A percentile compares a stretch with the other conserved stretches of the same genome.
These are phyloP conservation scores for Phytomonas sp. DNA, from an alignment of 208 protist genomes.

Conservation along the genomic window DNA sequence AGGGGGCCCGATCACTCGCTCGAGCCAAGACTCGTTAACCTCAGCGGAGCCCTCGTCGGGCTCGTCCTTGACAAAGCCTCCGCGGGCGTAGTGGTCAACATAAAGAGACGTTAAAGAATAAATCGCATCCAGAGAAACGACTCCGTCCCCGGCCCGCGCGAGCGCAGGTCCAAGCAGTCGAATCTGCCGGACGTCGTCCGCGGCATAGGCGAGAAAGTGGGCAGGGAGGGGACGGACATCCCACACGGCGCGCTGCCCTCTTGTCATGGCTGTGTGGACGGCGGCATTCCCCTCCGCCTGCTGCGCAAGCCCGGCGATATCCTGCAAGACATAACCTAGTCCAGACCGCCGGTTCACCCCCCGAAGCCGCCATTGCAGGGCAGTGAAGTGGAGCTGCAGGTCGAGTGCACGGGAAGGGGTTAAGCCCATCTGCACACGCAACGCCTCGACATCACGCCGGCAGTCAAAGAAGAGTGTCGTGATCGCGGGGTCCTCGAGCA, in stretches of 20 bases:
- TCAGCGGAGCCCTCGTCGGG: conserved; percentile 58
- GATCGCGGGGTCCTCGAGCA: conserved; percentile 37
- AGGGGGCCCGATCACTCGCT: conserved; percentile 71
- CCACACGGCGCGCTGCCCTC: conserved; percentile 79
- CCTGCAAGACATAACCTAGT: conserved; percentile 80
- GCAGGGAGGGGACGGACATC: conserved; percentile 78
- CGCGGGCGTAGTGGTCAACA: conserved; percentile 63
- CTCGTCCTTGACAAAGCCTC: conserved; percentile 40
- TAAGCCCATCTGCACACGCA: conserved; percentile 71
- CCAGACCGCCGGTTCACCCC: conserved; percentile 75
- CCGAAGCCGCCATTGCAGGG: conserved; percentile 73
- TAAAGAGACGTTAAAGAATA: conserved; percentile 73
- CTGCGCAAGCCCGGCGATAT: conserved; percentile 49
- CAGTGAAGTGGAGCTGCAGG: conserved; percentile 80
- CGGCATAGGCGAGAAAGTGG: conserved; percentile 86
- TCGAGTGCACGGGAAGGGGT: conserved; percentile 53
- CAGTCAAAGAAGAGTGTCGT: conserved; percentile 86
- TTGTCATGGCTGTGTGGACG: conserved; percentile 80
- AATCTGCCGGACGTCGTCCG: conserved; percentile 84
- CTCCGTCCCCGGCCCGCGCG: background rate
- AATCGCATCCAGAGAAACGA: background rate
- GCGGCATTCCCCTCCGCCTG: conserved; percentile 60
- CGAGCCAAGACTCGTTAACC: conserved; percentile 63
- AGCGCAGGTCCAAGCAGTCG: conserved; percentile 42
- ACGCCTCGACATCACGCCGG: conserved; percentile 81